Evolutionary conservation across 2,329 filamentous ascomycete species (phyloP), one percentile per base, ranked within the genome.

Genomic region (Exophiala oligosperma): DNA sequence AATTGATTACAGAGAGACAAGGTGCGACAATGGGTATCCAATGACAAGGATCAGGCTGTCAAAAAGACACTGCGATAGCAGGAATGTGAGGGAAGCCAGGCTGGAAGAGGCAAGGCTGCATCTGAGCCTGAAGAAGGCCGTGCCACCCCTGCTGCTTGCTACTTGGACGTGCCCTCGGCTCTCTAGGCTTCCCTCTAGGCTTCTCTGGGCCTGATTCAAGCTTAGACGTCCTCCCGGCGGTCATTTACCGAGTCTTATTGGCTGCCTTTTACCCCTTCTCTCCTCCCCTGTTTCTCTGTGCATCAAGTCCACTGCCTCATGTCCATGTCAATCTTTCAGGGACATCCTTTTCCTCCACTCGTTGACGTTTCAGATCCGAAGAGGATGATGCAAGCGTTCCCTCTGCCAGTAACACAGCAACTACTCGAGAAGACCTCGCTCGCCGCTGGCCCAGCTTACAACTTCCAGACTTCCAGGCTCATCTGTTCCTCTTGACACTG

Each of bases 31-130:
- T 24, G 38, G 24, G 24, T 28, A 35, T 40, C 52, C 29, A 47
- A 48, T 47, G 14, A 41, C 58, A 54, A 17, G 55, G 32, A 57
- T 47, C 54, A 55, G 59, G 47, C 54, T 57, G 52, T 24, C 26
- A 54, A 24, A 48, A 48, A 32, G 32, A 35, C 9, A 35, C 32
- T 35, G 32, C 7, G 32, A 35, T 35, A 9, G 11, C 4, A 9
- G 32, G 9, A 35, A 9, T 11, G 9, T 9, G 32, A 11, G 9
- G 32, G 24, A 17, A 51, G 49, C 55, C 55, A 57, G 24, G 35
- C 49, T 37, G 2, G 49, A 53, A 52, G 17, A 49, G 55, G 14
- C 47, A 49, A 32, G 37, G 41, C 40, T 17, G 40, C 40, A n/a
- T 23, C 40, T 43, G n/a, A 40, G n/a, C 40, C 40, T 23, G n/a